Percentiles rank a stretch among this genome's conserved stretches.
Evolutionary conservation across 1,139 yeast species (phyloP).

Genomic region (Candida sp.): DNA sequence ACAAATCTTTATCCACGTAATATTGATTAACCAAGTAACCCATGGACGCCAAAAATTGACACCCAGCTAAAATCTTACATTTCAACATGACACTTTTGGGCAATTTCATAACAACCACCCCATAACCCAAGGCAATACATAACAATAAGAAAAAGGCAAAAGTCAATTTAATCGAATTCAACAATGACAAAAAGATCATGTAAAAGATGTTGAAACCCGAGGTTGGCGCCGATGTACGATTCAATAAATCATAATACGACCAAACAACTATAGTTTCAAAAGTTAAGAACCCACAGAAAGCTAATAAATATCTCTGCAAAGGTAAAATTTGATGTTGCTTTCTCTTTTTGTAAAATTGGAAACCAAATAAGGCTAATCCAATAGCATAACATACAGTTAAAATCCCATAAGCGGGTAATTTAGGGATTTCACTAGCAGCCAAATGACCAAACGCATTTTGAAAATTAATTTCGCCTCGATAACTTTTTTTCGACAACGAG

Average conservation of each 20-base stretch:
- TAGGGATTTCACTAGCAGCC: slow-evolving; percentile 89
- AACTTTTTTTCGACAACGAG: slow-evolving; percentile 41
- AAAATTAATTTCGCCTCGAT: slow-evolving; percentile 66
- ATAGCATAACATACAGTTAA: slow-evolving; percentile 82
- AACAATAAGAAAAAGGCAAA: slow-evolving; percentile 85
- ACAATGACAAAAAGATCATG: slow-evolving; percentile 70
- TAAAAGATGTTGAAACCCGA: slow-evolving; percentile 68
- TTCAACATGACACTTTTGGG: slow-evolving; percentile 74
- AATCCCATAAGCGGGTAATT: slow-evolving; percentile 84
- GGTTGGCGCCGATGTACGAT: slow-evolving; percentile 50
- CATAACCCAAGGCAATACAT: slow-evolving; percentile 89
- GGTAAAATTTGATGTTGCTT: slow-evolving; percentile 76
- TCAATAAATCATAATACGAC: slow-evolving; percentile 87
- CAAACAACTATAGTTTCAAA: slow-evolving; percentile 84
- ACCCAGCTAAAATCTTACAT: slow-evolving; percentile 72
- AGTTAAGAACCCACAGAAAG: slow-evolving; percentile 78
- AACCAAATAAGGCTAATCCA: slow-evolving; percentile 76
- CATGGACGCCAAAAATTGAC: slow-evolving; percentile 68
- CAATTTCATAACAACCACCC: slow-evolving; percentile 85
- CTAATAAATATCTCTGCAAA: slow-evolving; percentile 85
- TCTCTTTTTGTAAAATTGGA: slow-evolving; percentile 83
- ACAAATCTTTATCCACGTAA: slow-evolving; percentile 33
- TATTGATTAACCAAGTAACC: slow-evolving; percentile 71
- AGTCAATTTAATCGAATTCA: slow-evolving; percentile 80
- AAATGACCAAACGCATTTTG: slow-evolving; percentile 90